A percentile compares a stretch with the other conserved stretches of the same genome.
Evolutionary conservation across 2,329 filamentous ascomycete species (phyloP).

Genomic region (Mollisia scopiformis): DNA sequence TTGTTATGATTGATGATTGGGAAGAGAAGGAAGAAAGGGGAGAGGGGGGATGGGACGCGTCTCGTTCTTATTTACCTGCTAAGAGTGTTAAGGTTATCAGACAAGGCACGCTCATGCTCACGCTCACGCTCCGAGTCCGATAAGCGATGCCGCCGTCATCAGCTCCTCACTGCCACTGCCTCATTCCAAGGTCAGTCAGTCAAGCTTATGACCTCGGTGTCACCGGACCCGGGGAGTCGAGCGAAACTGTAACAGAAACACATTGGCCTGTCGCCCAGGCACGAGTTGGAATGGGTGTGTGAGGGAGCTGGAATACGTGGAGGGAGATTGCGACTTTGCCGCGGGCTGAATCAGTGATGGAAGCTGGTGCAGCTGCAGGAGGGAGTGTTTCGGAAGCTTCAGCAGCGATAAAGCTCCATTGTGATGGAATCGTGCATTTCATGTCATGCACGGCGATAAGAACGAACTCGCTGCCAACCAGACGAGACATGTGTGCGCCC

Average conservation of each 20-base stretch:
- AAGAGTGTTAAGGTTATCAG: too few species aligned
- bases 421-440: not conserved
- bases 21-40: slow-evolving; percentile 7
- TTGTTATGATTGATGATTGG: slow-evolving; percentile 12
- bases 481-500: not conserved
- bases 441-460: slow-evolving; percentile 1
- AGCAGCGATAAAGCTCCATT: not conserved
- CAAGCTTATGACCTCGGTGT: slow-evolving; percentile 13
- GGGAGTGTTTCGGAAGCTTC: too few species aligned
- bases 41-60: slow-evolving; percentile 3
- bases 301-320: not conserved
- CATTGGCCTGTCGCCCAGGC: slow-evolving; percentile 3
- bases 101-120: slow-evolving; percentile 5
- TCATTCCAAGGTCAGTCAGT: slow-evolving; percentile 1
- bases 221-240: slow-evolving; percentile 7
- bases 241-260: not conserved
- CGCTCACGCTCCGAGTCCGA: slow-evolving; percentile 1
- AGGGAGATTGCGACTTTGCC: not conserved
- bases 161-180: too few species aligned
- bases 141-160: not conserved
- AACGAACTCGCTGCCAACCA: not conserved
- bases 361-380: not conserved
- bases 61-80: slow-evolving; percentile 11
- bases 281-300: not conserved
- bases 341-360: not conserved